A percentile compares a stretch with the other conserved stretches of the same genome.
These are phyloP conservation scores for Aspergillus tanneri DNA, from an alignment of 2,329 filamentous ascomycete genomes.

Conservation along the genomic window DNA sequence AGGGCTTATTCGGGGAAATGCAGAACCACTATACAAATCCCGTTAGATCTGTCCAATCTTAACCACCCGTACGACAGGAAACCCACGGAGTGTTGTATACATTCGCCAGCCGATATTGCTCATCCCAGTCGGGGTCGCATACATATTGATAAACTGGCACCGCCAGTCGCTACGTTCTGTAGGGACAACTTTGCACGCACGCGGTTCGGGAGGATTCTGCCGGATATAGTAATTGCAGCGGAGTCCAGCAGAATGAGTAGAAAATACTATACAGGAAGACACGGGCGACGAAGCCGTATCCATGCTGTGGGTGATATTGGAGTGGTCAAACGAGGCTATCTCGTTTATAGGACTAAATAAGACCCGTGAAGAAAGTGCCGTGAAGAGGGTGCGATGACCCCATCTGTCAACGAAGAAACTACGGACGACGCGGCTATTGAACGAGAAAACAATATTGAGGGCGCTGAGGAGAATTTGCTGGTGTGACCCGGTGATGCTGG, in stretches of 20 bases:
- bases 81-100: slow-evolving; percentile 11
- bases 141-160: slow-evolving; percentile 11
- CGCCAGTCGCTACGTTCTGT: slow-evolving; percentile 6
- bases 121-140: slow-evolving; percentile 8
- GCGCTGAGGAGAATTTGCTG: slow-evolving; percentile 11
- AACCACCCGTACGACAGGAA: not conserved
- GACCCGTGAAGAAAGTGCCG: slow-evolving; percentile 10
- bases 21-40: slow-evolving; percentile 4
- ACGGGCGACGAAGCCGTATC: slow-evolving; percentile 11
- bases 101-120: slow-evolving; percentile 10
- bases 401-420: slow-evolving; percentile 11
- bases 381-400: slow-evolving; percentile 12
- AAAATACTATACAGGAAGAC: slow-evolving; percentile 9
- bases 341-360: slow-evolving; percentile 13
- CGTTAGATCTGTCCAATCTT: not conserved
- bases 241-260: slow-evolving; percentile 11
- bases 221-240: slow-evolving; percentile 9
- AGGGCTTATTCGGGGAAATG: slow-evolving; percentile 9
- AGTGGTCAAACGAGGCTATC: slow-evolving; percentile 2
- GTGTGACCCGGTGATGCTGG: slow-evolving; percentile 4
- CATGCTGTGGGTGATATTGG: slow-evolving; percentile 5
- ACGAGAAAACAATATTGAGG: slow-evolving; percentile 10
- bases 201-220: slow-evolving; percentile 9
- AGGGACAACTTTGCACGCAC: slow-evolving; percentile 11
- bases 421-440: slow-evolving; percentile 7